These are phyloP conservation scores for Hirschioporus abietinus DNA, from an alignment of 768 basidiomycete species.

Conservation along the genomic window DNA sequence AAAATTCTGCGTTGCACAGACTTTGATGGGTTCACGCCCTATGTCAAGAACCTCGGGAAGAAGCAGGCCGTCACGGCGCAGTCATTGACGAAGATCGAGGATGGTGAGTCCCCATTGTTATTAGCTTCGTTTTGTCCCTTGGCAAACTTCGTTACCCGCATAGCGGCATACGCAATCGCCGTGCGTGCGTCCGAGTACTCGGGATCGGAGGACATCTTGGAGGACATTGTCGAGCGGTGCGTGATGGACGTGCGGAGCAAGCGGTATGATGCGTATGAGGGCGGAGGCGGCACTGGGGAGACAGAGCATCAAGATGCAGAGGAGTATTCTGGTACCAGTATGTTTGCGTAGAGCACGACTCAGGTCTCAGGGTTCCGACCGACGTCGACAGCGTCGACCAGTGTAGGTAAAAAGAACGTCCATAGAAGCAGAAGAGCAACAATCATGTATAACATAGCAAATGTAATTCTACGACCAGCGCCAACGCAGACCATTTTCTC, in stretches of 20 bases:
- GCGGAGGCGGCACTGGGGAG: neutral
- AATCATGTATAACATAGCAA: neutral
- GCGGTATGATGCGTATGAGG: constrained; percentile 1
- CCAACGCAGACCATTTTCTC: no score
- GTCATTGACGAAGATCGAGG: constrained; percentile 94
- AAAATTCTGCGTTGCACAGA: constrained; percentile 35
- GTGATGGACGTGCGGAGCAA: neutral
- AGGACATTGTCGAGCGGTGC: constrained; percentile 55
- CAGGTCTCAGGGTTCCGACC: no score
- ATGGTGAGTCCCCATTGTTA: constrained; percentile 60
- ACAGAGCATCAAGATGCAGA: no score
- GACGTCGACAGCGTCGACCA: no score
- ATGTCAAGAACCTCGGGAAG: constrained; percentile 69
- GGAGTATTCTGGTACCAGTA: no score
- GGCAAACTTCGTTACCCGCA: constrained; percentile 10
- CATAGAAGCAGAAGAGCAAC: neutral
- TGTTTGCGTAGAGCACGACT: no score
- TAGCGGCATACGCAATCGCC: constrained; percentile 69
- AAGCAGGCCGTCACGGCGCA: constrained; percentile 84
- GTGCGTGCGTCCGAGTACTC: constrained; percentile 73
- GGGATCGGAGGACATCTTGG: constrained; percentile 58
- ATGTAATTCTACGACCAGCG: neutral
- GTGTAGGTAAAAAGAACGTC: no score
- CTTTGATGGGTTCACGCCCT: constrained; percentile 71
- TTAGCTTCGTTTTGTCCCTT: neutral